Evolutionary conservation across 2,329 filamentous ascomycete genomes (phyloP).

Genomic region (Colletotrichum phormii): DNA sequence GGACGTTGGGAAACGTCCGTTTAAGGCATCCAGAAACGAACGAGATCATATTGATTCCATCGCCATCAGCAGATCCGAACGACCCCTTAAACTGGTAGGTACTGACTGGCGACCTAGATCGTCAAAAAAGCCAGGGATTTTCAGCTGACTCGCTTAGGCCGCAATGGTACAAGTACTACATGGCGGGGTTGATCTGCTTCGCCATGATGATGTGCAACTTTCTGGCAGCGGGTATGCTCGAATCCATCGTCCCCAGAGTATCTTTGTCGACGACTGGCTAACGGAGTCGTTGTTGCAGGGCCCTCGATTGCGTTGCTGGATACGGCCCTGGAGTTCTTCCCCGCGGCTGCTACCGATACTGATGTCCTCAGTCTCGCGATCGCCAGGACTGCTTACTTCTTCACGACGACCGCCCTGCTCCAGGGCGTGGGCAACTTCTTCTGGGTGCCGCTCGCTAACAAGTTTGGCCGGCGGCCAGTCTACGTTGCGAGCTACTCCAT

Average conservation of each 20-base stretch:
- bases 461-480: conserved; percentile 56
- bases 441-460: conserved; percentile 59
- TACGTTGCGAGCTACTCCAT: conserved; percentile 57
- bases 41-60: conserved; percentile 61
- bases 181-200: conserved; percentile 60
- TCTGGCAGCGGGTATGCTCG: conserved; percentile 58
- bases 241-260: not conserved
- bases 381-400: conserved; percentile 62
- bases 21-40: conserved; percentile 55
- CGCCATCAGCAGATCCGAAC: conserved; percentile 59
- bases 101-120: conserved; percentile 12
- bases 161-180: conserved; percentile 61
- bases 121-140: not conserved
- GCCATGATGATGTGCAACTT: conserved; percentile 69
- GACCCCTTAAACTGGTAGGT: conserved; percentile 64
- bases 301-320: conserved; percentile 62
- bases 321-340: conserved; percentile 60
- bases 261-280: not conserved
- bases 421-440: conserved; percentile 60
- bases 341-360: conserved; percentile 43
- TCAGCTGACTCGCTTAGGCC: conserved; percentile 46
- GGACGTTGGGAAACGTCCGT: conserved; percentile 55
- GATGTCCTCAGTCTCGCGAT: conserved; percentile 49
- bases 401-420: conserved; percentile 61
- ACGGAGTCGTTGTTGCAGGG: conserved; percentile 38